phyloP scores from a whole-genome alignment of 257 asterid genomes.

The Solanum ossicruentum region DNA sequence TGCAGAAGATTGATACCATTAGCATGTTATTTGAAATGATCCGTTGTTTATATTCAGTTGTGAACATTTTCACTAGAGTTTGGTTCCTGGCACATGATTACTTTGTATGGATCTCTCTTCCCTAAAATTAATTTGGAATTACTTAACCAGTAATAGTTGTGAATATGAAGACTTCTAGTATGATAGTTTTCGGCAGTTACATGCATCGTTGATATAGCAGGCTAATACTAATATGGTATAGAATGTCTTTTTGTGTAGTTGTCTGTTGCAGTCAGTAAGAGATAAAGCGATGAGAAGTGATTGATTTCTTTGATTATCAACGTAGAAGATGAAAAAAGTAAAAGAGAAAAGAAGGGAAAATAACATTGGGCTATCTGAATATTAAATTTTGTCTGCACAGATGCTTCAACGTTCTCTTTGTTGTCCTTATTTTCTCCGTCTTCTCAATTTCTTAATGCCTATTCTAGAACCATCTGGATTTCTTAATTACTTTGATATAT shows the following conservation, averaged over 20 bases:
- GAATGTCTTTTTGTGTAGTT: background rate
- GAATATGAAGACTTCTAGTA: background rate
- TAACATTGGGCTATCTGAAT: background rate
- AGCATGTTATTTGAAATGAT: background rate
- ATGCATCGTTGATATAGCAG: background rate
- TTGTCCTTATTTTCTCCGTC: background rate
- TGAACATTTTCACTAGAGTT: background rate
- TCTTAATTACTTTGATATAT: background rate
- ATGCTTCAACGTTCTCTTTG: background rate
- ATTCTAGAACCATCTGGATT: background rate
- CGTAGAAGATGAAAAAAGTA: background rate
- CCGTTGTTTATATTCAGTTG: background rate
- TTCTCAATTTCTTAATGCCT: background rate
- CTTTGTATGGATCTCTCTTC: too few relatives aligned
- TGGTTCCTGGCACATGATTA: too few relatives aligned
- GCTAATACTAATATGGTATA: background rate
- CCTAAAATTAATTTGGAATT: too few relatives aligned
- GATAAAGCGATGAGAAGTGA: background rate
- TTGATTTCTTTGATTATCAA: background rate
- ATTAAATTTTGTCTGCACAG: background rate
- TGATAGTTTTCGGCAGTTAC: background rate
- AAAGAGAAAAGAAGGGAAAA: background rate
- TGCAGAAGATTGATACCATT: background rate
- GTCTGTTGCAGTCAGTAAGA: background rate
- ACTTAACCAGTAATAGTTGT: background rate